phyloP scores from a whole-genome alignment of 1,139 yeast genomes.

The Taphrina deformans region DNA sequence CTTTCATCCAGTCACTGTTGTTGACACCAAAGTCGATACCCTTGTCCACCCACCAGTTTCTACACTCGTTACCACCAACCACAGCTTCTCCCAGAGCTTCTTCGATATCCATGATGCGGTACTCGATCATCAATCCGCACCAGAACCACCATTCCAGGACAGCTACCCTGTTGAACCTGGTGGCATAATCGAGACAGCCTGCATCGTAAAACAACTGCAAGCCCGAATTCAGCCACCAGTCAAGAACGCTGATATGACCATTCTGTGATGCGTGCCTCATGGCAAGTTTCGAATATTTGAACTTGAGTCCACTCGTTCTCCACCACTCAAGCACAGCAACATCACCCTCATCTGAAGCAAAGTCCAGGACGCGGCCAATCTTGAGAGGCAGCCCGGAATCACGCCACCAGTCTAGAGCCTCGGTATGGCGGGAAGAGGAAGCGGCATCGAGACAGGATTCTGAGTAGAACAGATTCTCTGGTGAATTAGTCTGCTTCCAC shows the following conservation, averaged over 20 bases:
- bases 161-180: slow-evolving; percentile 30
- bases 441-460: slow-evolving; percentile 32
- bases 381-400: slow-evolving; percentile 27
- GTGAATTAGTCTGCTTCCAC: slow-evolving; percentile 22
- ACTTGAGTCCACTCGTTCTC: slow-evolving; percentile 25
- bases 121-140: slow-evolving; percentile 32
- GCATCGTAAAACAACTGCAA: slow-evolving; percentile 29
- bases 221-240: slow-evolving; percentile 31
- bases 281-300: slow-evolving; percentile 29
- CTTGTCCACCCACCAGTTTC: slow-evolving; percentile 29
- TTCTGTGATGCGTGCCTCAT: slow-evolving; percentile 32
- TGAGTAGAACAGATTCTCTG: neutral
- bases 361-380: slow-evolving; percentile 29
- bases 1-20: slow-evolving; percentile 31
- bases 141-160: slow-evolving; percentile 32
- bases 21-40: slow-evolving; percentile 33
- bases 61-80: slow-evolving; percentile 30
- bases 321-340: slow-evolving; percentile 29
- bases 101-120: slow-evolving; percentile 32
- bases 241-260: slow-evolving; percentile 25
- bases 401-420: slow-evolving; percentile 31
- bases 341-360: slow-evolving; percentile 30
- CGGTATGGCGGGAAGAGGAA: slow-evolving; percentile 24
- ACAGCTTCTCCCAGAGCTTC: slow-evolving; percentile 33
- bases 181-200: slow-evolving; percentile 30